Evolutionary conservation across 148 eudicot species (phyloP).

Genomic region (Rhododendron ovatum): DNA sequence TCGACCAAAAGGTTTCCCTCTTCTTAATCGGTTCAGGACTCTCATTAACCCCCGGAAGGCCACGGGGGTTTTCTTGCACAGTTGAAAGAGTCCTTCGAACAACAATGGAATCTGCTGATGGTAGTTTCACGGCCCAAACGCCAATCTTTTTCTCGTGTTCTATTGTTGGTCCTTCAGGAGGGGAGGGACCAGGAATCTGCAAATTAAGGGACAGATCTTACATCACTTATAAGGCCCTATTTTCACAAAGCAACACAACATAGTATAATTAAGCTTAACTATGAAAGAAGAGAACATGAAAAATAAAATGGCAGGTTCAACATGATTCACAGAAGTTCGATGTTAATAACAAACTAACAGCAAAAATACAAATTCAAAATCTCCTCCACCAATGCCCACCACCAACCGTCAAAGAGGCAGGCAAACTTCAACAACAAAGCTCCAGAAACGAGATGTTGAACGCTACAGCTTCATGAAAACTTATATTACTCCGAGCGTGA

Average conservation of each 20-base stretch:
- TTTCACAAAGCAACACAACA: neutral
- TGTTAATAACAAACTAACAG: neutral
- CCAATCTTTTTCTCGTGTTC: constrained; percentile 71
- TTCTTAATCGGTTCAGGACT: constrained; percentile 39
- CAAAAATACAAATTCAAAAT: neutral
- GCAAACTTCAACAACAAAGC: neutral
- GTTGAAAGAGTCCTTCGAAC: constrained; percentile 66
- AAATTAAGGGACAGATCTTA: neutral
- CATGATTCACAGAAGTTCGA: neutral
- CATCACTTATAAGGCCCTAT: neutral
- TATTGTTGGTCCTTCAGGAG: constrained; percentile 56
- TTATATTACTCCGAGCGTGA: neutral
- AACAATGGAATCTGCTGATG: constrained; percentile 80
- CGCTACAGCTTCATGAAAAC: neutral
- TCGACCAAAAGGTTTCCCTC: constrained; percentile 71
- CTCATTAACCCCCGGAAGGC: constrained; percentile 67
- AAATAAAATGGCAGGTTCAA: neutral
- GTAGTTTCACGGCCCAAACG: constrained; percentile 77
- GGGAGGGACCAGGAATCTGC: constrained; percentile 83
- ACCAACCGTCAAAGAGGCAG: neutral
- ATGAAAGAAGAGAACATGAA: neutral
- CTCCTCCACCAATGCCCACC: neutral
- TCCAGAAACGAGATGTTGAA: constrained; percentile 3
- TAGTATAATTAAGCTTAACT: neutral
- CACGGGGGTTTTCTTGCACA: constrained; percentile 66